phyloP scores from a whole-genome alignment of 352 stramenopile species.

The Globisporangium canariense region DNA sequence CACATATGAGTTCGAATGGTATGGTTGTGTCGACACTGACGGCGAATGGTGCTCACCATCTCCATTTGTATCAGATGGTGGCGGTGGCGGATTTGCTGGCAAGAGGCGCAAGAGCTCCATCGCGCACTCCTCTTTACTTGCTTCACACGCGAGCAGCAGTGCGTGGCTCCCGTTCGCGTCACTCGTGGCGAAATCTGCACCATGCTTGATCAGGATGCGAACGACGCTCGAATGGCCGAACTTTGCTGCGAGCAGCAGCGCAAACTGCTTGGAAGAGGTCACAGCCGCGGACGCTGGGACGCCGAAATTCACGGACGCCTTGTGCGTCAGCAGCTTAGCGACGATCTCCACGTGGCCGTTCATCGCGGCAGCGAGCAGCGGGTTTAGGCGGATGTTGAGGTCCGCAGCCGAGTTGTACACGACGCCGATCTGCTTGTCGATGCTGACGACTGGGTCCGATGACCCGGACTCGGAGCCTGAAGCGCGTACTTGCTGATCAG shows the following conservation, averaged over 20 bases:
- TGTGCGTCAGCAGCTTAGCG: constrained; percentile 40
- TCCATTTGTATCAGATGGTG: not conserved
- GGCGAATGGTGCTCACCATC: constrained; percentile 11
- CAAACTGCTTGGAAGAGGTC: constrained; percentile 28
- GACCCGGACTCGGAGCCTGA: not conserved
- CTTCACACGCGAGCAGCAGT: constrained; percentile 54
- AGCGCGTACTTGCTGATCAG: not conserved
- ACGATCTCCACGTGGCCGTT: constrained; percentile 66
- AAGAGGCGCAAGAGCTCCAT: constrained; percentile 34
- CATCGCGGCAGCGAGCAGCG: constrained; percentile 63
- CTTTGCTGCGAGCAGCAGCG: constrained; percentile 89
- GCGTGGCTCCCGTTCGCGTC: constrained; percentile 51
- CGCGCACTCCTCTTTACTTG: constrained; percentile 46
- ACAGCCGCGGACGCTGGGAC: constrained; percentile 14
- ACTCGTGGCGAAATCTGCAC: constrained; percentile 28
- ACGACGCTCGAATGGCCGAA: constrained; percentile 89
- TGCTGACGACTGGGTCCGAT: not conserved
- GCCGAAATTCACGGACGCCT: constrained; percentile 19
- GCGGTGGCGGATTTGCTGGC: not conserved
- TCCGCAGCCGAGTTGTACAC: constrained; percentile 73
- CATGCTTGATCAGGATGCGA: constrained; percentile 57
- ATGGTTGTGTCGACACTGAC: not conserved
- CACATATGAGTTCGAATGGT: constrained; percentile 11
- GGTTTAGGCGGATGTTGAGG: constrained; percentile 51
- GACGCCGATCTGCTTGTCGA: constrained; percentile 56